Base-by-base conservation (phyloP, 164 flowering plant genomes). In the Annona squamosa region DNA sequence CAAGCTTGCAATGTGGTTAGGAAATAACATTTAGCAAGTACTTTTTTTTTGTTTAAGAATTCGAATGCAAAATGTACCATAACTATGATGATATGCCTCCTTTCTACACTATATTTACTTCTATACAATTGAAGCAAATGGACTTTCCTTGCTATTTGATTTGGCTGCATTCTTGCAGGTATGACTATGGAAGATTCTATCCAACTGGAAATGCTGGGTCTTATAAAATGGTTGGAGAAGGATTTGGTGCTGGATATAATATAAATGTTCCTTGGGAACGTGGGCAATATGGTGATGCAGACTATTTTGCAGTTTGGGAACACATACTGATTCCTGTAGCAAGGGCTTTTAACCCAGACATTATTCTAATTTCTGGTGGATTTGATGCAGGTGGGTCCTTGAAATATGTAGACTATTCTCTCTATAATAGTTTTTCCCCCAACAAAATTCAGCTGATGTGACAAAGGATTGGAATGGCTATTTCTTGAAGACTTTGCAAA, bases 191-290 rank as follows among this genome's bases (percentile, higher is more conserved):
- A 69, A 85, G 76, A 48, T 96, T 90, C 75, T 93, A 96, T 83
- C 99, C 98, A 47, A 81, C 86, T 74, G 89, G 85, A 75, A 88
- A 89, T 72, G 94, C 88, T 79, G 99, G 97, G 3, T 85, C 84
- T 69, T 78, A 87, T 81, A 79, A 72, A 17, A 93, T 89, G 97
- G 76, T 82, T 81, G 99, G 99, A 77, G 99, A 88, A 81, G 99
- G 93, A 52, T 81, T 84, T 7, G 99, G 97, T 67, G 84, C 84
- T 26, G 99, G 99, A 62, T 93, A 84, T 79, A 96, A 91, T 75
- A 90, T 96, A 46, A 96, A 96, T 83, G 97, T 96, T 69, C 99
- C 99, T 43, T 96, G 99, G 99, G 97, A 89, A 82, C 88, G 88
- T 86, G 93, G 85, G 3, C 71, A 84, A 5, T 93, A 97, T 83